Conservation (phyloP, 140 eudicot species). For the Anethum foeniculum region DNA sequence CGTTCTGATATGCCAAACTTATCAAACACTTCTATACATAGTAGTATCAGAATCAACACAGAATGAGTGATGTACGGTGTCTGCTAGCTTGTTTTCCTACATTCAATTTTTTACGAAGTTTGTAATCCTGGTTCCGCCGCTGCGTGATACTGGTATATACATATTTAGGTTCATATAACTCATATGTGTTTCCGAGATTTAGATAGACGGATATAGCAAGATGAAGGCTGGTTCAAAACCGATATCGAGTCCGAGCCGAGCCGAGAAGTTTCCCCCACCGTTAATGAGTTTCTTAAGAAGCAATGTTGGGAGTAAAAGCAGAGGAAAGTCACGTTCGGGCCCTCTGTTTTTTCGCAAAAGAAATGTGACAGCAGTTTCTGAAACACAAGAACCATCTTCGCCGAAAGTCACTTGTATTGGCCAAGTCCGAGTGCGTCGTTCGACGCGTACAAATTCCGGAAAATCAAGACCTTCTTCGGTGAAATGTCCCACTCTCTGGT, state of each 20-base stretch:
- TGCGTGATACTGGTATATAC: too few species aligned
- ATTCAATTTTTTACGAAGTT: too few species aligned
- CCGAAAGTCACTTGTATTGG: constrained; percentile 99
- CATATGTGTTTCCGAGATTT: too few species aligned
- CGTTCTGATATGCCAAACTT: neutral
- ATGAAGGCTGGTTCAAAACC: constrained; percentile 51
- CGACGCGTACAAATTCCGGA: neutral
- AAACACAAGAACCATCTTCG: constrained; percentile 86
- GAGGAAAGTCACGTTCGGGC: constrained; percentile 64
- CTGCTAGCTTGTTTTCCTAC: neutral
- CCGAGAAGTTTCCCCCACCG: constrained; percentile 86
- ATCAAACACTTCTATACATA: neutral
- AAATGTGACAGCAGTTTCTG: constrained; percentile 14
- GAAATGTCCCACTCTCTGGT: constrained; percentile 22
- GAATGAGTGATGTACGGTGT: neutral
- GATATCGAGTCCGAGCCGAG: constrained; percentile 61
- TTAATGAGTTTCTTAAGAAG: constrained; percentile 70
- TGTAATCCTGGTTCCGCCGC: too few species aligned
- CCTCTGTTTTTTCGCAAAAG: constrained; percentile 55
- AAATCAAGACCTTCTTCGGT: constrained; percentile 1
- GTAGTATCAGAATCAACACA: neutral
- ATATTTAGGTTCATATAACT: too few species aligned
- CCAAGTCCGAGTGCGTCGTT: constrained; percentile 57
- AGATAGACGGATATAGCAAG: neutral
- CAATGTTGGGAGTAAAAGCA: constrained; percentile 59